Evolutionary conservation across 345 rosid species (phyloP).

Genomic region (Salix viminalis): DNA sequence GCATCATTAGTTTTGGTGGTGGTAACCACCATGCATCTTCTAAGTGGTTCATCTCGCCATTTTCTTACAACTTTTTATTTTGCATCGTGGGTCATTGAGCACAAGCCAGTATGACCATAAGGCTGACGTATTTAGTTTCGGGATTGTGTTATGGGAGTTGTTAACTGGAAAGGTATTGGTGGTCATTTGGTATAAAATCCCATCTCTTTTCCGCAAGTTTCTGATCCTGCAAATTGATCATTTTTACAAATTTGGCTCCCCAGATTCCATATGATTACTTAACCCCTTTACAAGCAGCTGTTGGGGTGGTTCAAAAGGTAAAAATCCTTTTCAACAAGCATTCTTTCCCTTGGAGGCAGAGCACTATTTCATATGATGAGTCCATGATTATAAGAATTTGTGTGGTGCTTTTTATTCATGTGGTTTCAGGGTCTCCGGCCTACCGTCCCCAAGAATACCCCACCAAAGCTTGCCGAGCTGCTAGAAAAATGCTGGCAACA

Average conservation of each 20-base stretch:
- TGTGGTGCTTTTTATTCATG: not conserved
- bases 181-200: not conserved
- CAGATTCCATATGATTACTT: conserved; percentile 91
- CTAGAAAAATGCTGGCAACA: conserved; percentile 82
- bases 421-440: conserved; percentile 70
- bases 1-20: not conserved
- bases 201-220: not conserved
- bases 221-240: not conserved
- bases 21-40: not conserved
- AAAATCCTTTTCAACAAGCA: not conserved
- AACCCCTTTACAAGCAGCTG: conserved; percentile 97
- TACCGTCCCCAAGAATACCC: conserved; percentile 58
- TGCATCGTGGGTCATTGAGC: conserved; percentile 77
- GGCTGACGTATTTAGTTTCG: conserved; percentile 93
- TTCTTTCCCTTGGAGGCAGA: not conserved
- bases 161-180: conserved; percentile 79
- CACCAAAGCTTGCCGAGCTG: conserved; percentile 58
- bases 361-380: not conserved
- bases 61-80: conserved; percentile 35
- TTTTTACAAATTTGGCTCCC: conserved; percentile 23
- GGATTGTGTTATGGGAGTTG: conserved; percentile 85
- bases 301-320: conserved; percentile 98
- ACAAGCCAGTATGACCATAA: conserved; percentile 98
- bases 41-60: conserved; percentile 3
- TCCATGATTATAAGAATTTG: not conserved